Conservation (phyloP, 2,329 filamentous ascomycete genomes). For the Pyricularia pennisetigena region DNA sequence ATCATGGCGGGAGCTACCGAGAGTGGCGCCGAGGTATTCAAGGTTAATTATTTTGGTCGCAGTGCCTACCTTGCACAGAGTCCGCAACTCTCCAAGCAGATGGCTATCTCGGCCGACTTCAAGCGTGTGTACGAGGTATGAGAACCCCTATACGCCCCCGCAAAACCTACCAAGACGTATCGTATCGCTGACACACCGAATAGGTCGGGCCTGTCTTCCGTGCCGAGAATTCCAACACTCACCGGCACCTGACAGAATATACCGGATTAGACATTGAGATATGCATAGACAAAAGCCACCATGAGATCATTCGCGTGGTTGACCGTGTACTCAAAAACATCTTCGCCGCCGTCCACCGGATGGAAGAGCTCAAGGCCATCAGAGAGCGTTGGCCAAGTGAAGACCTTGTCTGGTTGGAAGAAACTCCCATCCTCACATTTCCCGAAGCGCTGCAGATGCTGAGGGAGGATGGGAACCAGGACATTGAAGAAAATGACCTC, state of each 20-base stretch:
- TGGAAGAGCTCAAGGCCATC: slow-evolving; percentile 62
- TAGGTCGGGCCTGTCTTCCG: slow-evolving; percentile 77
- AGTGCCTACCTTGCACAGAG: slow-evolving; percentile 84
- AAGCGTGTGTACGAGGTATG: slow-evolving; percentile 67
- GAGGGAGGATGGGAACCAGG: slow-evolving; percentile 64
- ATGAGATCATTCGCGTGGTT: slow-evolving; percentile 72
- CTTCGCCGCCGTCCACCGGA: slow-evolving; percentile 51
- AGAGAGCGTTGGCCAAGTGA: slow-evolving; percentile 79
- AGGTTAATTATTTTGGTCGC: slow-evolving; percentile 83
- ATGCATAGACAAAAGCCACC: slow-evolving; percentile 80
- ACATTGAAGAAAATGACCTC: slow-evolving; percentile 69
- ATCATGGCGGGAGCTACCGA: slow-evolving; percentile 84
- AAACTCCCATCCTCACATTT: slow-evolving; percentile 77
- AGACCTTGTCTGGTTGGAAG: slow-evolving; percentile 76
- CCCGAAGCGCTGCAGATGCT: slow-evolving; percentile 71
- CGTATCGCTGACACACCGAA: neutral
- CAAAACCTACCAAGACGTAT: neutral
- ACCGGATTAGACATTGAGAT: slow-evolving; percentile 91
- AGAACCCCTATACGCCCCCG: neutral
- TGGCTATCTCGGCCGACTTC: slow-evolving; percentile 84
- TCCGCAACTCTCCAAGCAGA: slow-evolving; percentile 86
- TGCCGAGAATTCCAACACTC: slow-evolving; percentile 92
- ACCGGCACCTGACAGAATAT: slow-evolving; percentile 89
- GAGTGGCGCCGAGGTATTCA: slow-evolving; percentile 84
- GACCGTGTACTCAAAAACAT: slow-evolving; percentile 68